Base-by-base conservation (phyloP, 345 rosid genomes). In the Boechera retrofracta region DNA sequence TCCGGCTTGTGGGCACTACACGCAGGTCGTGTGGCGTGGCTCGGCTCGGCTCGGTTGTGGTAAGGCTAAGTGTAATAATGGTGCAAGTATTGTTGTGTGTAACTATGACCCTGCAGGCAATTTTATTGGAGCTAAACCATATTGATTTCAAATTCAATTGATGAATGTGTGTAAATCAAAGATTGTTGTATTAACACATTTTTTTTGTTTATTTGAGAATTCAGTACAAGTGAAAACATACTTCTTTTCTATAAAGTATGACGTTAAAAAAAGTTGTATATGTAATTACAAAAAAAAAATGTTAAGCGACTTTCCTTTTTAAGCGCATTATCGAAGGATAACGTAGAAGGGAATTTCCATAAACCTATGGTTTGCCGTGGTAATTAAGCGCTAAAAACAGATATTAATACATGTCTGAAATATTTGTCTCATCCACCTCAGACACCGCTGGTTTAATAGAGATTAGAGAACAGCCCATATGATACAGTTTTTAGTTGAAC, bases 61-160 rank as follows among this genome's bases (percentile, higher is more conserved):
- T 41, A 88, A 84, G 82, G 86, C 86, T 29, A 82, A 6, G 44
- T 89, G 97, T 82, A 63, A 32, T 51, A 82, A 29, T 49, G 91
- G 91, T 45, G 85, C 85, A 62, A 82, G 79, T 59, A 82, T 88
- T 54, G 77, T 88, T 9, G 61, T 47, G 6, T 91, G 96, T 72
- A 89, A 85, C 84, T 89, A 91, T 71, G 87, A 82, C 65, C 89
- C 91, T 55, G 82, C 79, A 0, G 91, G 95, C 54, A 91, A 91
- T 73, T 48, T 31, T 36, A 32, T 45, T 6, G 91, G 87, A 12
- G 49, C 87, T 76, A 71, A 57, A 71, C 96, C 93, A 51, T 76
- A 69, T 57, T 72, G 42, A 73, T 67, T 52, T 35, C 28, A 53
- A 7, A 1, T 26, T 56, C 9, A 48, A 0, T 49, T 32, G 55